Evolutionary conservation across 192 early-diverging fungal genomes (phyloP), one percentile per base, ranked within the genome.

Genomic region (Backusella tuberculispora): DNA sequence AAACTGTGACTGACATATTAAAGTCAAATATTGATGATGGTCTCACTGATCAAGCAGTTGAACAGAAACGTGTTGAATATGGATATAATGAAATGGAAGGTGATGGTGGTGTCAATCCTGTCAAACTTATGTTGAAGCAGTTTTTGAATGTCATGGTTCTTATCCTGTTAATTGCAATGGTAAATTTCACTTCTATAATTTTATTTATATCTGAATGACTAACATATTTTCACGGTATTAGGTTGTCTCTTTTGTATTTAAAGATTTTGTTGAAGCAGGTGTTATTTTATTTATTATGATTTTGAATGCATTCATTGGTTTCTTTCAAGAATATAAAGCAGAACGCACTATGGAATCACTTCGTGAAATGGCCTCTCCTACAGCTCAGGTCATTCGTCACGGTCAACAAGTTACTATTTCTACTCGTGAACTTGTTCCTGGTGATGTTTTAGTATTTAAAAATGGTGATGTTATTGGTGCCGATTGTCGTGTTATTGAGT

Each of bases 241-340:
- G 42, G 81, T 85, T 6, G 83, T 91, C 34, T 88, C 90, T 3
- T 89, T 92, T 83, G 89, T 86, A 6, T 88, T 85, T 63, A 87
- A 85, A 37, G 91, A 93, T 76, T 90, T 83, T 75, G 76, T 91
- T 34, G 91, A 92, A 87, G 92, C 88, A 26, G 90, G 88, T 64
- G 92, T 98, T 38, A 89, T 96, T 50, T 79, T 89, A 19, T 85
- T 92, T 48, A 92, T 99, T 44, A 94, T 97, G 45, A 79, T 91
- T n/a, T 75, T 97, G 48, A 99, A 99, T 83, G 89, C 95, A 26
- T 76, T 89, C 40, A 95, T 99, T 74, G 98, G 98, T n/a, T 97
- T 98, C 73, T 84, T 90, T 3, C 98, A 99, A 85, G 98, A 99
- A 79, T 98, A 91, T 84, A 93, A 95, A 75, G 97, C 98, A 14